Conservation (phyloP, 495 filamentous ascomycete genomes). For the Penicillium cosmopolitanum region DNA sequence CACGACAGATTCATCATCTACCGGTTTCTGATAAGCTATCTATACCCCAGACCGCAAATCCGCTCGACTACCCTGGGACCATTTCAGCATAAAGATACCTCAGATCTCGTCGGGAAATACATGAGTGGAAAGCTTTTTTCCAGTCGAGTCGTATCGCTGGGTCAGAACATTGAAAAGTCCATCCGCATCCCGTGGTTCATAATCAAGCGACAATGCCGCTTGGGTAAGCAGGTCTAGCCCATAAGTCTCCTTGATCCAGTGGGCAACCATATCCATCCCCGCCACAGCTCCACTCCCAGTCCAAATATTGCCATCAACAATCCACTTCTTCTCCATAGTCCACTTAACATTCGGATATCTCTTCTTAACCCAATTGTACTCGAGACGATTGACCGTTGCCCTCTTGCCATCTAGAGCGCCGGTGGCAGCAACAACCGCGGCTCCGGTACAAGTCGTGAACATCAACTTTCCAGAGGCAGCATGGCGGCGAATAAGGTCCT, state of each 20-base stretch:
- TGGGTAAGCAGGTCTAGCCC: slow-evolving; percentile 21
- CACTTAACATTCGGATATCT: slow-evolving; percentile 36
- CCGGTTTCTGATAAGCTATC: not conserved
- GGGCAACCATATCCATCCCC: slow-evolving; percentile 39
- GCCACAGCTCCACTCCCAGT: slow-evolving; percentile 39
- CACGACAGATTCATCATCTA: slow-evolving; percentile 10
- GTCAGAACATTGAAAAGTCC: slow-evolving; percentile 21
- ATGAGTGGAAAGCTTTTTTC: slow-evolving; percentile 30
- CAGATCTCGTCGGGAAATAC: slow-evolving; percentile 19
- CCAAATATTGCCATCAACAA: slow-evolving; percentile 41
- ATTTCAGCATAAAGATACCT: slow-evolving; percentile 5
- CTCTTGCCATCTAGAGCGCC: slow-evolving; percentile 28
- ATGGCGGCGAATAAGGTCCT: slow-evolving; percentile 29
- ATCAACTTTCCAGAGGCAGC: slow-evolving; percentile 27
- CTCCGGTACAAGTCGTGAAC: slow-evolving; percentile 35
- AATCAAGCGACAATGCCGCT: slow-evolving; percentile 21
- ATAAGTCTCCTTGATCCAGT: slow-evolving; percentile 37
- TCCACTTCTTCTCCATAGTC: slow-evolving; percentile 37
- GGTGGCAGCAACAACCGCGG: slow-evolving; percentile 23
- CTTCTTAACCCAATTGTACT: slow-evolving; percentile 21
- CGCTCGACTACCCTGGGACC: not conserved
- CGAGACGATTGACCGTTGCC: slow-evolving; percentile 36
- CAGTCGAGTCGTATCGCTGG: slow-evolving; percentile 16
- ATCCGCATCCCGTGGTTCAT: slow-evolving; percentile 20
- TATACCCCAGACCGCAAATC: not conserved